Evolutionary conservation across 2,329 filamentous ascomycete genomes (phyloP), one percentile per base, ranked within the genome.

Genomic region (Xylariaceae sp.): DNA sequence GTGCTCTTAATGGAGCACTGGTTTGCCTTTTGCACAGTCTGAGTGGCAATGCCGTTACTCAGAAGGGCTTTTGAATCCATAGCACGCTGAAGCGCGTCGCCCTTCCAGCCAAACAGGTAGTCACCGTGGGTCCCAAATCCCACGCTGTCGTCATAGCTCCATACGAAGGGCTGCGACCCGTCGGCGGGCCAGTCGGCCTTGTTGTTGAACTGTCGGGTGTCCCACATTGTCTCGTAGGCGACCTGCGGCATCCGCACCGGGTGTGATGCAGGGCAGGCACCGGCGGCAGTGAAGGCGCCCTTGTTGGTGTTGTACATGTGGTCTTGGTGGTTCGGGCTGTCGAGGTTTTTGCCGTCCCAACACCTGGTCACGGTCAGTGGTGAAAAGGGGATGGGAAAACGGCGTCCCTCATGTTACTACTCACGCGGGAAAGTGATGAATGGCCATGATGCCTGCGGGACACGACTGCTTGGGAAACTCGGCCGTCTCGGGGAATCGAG

Each of bases 311-410:
- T 69, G 37, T 66, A 62, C 38, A 67, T 64, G 52, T 79, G 75
- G 34, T 61, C 71, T 43, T 69, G 62, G 57, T 73, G 69, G 57
- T 73, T 67, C 15, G 68, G 67, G 24, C 59, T 64, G 55, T 73
- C 70, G 32, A 72, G 62, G 50, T 71, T 72, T 44, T 65, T 64
- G 43, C 71, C 70, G 45, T 73, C 69, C 69, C 71, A 73, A 60
- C 71, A 73, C 2, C 44, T 47, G 15, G n/a, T 37, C 30, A 28
- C n/a, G 12, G 17, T 17, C 24, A 46, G 41, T 0, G 4, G 28
- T 17, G 13, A 33, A 12, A 34, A 19, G 15, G 9, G 16, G 32
- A 17, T 7, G 34, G 4, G 13, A n/a, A n/a, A n/a, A n/a, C n/a
- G n/a, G n/a, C n/a, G n/a, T n/a, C n/a, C n/a, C n/a, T n/a, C n/a